phyloP scores from a whole-genome alignment of 495 filamentous ascomycete genomes.

The Collariella sp. region DNA sequence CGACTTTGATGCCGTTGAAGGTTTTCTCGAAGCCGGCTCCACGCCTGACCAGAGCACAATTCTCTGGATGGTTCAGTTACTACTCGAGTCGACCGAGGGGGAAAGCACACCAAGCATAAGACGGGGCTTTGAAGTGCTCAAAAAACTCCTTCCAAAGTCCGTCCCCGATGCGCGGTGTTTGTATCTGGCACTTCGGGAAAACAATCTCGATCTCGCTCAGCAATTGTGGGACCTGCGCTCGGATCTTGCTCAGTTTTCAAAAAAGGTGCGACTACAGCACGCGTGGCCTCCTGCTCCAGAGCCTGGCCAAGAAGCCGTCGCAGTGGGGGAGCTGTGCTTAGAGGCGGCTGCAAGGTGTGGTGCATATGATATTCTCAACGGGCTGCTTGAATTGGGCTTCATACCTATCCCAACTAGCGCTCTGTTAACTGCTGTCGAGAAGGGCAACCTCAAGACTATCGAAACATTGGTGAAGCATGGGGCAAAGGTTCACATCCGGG shows the following conservation, averaged over 20 bases:
- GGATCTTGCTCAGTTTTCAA: background rate
- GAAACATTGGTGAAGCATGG: background rate
- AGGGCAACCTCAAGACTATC: background rate
- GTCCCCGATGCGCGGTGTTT: background rate
- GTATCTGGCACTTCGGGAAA: background rate
- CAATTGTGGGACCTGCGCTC: background rate
- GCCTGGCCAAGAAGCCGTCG: background rate
- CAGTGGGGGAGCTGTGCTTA: background rate
- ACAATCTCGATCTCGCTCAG: background rate
- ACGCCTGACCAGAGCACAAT: background rate
- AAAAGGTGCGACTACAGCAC: background rate
- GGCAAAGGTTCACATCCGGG: background rate
- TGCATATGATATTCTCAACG: background rate
- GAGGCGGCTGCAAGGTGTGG: background rate
- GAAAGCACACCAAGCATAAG: background rate
- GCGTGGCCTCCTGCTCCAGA: background rate
- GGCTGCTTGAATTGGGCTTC: conserved; percentile 1
- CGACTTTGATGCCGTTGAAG: background rate
- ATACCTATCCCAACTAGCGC: background rate
- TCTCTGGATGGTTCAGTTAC: background rate
- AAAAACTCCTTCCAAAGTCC: background rate
- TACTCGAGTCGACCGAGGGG: background rate
- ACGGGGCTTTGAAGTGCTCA: background rate
- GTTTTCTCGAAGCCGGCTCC: background rate
- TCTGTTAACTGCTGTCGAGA: background rate